phyloP scores from a whole-genome alignment of 331 rosid genomes.

The Dryas integrifolia region DNA sequence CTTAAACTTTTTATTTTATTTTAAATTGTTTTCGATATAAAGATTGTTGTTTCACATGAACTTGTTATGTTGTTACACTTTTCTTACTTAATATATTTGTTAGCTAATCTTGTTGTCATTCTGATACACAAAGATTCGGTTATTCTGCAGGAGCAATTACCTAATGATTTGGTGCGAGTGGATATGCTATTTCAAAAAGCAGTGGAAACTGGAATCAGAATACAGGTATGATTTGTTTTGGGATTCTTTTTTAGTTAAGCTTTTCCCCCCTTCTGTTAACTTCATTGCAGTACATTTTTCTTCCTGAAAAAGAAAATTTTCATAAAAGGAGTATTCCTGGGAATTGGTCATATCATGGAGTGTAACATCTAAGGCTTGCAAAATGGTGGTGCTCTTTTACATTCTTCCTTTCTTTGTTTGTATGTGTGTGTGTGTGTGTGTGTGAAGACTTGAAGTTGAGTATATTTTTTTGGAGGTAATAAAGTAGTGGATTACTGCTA shows the following conservation, averaged over 20 bases:
- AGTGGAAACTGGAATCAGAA: conserved; percentile 64
- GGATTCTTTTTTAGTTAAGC: neutral
- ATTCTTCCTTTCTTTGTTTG: neutral
- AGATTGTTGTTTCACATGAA: conserved; percentile 2
- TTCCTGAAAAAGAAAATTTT: neutral
- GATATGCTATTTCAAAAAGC: conserved; percentile 76
- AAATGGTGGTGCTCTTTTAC: neutral
- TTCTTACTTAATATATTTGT: neutral
- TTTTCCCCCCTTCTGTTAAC: neutral
- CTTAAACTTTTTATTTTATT: neutral
- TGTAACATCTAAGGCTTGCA: neutral
- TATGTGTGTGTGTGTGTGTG: no score
- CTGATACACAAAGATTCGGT: conserved; percentile 20
- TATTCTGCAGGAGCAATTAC: conserved; percentile 73
- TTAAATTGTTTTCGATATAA: neutral
- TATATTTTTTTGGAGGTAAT: neutral
- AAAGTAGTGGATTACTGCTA: neutral
- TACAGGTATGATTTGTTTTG: conserved; percentile 53
- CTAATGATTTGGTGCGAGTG: conserved; percentile 72
- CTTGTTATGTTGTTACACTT: neutral
- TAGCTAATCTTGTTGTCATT: conserved; percentile 5
- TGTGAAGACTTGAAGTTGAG: neutral
- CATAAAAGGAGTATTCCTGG: neutral
- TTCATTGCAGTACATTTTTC: neutral
- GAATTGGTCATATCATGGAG: neutral